Percentiles rank a stretch among this genome's conserved stretches.
Evolutionary conservation across 176 grass and related monocot genomes (phyloP).

Genomic region (Ampelocalamus luodianensis): DNA sequence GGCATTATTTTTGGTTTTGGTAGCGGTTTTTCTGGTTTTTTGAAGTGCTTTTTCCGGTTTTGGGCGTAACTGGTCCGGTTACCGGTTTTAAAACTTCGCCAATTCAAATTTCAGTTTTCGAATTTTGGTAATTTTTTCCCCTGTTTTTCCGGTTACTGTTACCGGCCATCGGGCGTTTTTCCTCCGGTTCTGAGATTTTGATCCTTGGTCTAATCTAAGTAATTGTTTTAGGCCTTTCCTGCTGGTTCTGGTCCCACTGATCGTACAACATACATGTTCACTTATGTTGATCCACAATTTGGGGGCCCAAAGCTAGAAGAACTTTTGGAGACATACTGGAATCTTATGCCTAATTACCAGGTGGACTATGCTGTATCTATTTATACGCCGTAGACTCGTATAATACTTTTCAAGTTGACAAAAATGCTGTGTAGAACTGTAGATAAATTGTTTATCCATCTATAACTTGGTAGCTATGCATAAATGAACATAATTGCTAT

Average conservation of each 20-base stretch:
- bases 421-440: not conserved
- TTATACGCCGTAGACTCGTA: not conserved
- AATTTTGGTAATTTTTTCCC: too few species aligned
- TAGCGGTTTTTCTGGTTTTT: too few species aligned
- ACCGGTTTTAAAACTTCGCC: too few species aligned
- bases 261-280: conserved; percentile 97
- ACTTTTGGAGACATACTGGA: conserved; percentile 88
- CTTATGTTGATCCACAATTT: conserved; percentile 77
- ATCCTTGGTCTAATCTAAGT: conserved; percentile 38
- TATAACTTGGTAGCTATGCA: conserved; percentile 3
- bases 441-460: not conserved
- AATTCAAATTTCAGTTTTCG: too few species aligned
- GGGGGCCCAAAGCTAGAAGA: conserved; percentile 84
- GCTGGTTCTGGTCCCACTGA: conserved; percentile 83
- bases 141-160: too few species aligned
- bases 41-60: too few species aligned
- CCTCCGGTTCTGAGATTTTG: too few species aligned
- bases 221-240: conserved; percentile 79
- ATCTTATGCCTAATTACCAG: conserved; percentile 89
- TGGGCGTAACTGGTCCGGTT: too few species aligned
- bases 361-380: conserved; percentile 45
- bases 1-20: too few species aligned
- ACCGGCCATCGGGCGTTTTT: too few species aligned
- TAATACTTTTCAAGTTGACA: not conserved
- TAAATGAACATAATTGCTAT: not conserved